Conservation (phyloP, 1,284 basidiomycete species). For the Wallemia mellicola region DNA sequence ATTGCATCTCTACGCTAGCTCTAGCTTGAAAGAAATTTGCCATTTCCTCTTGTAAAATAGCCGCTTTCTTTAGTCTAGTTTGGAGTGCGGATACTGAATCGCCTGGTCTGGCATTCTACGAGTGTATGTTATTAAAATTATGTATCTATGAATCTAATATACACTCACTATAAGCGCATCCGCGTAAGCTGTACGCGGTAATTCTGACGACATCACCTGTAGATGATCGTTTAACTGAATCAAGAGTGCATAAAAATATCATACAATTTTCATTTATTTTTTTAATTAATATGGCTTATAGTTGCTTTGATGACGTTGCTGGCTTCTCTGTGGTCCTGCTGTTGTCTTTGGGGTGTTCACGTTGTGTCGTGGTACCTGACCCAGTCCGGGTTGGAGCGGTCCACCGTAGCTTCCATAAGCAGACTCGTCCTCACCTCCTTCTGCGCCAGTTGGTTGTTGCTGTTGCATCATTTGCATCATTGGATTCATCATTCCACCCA, state of each 20-base stretch:
- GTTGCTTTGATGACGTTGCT: background rate
- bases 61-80: background rate
- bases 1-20: background rate
- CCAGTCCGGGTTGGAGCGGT: background rate
- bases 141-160: too few species aligned
- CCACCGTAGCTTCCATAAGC: background rate
- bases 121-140: background rate
- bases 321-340: background rate
- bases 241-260: background rate
- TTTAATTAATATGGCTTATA: background rate
- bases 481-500: conserved; percentile 7
- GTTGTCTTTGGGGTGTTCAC: background rate
- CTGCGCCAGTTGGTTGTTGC: background rate
- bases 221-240: background rate
- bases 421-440: background rate
- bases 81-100: background rate
- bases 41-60: background rate
- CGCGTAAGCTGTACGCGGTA: background rate
- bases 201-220: background rate
- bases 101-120: background rate
- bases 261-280: background rate
- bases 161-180: background rate
- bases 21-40: background rate
- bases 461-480: conserved; percentile 1
- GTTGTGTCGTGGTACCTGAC: background rate